phyloP scores from a whole-genome alignment of 163 green algal species.

The Prototheca wickerhamii region DNA sequence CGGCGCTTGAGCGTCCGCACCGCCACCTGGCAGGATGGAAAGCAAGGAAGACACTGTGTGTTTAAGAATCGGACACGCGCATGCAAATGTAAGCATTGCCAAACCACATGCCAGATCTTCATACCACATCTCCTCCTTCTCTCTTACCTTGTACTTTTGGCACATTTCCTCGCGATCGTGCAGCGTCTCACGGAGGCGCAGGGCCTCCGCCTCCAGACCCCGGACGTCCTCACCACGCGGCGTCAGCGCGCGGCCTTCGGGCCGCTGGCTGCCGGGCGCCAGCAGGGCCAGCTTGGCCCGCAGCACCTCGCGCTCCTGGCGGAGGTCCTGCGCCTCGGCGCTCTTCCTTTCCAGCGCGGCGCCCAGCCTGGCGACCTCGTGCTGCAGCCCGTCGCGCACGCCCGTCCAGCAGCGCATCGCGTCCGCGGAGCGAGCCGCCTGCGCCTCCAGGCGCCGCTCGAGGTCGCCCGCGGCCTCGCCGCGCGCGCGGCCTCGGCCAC shows the following conservation, averaged over 20 bases:
- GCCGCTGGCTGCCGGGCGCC: neutral
- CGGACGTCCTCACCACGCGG: neutral
- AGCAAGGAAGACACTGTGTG: neutral
- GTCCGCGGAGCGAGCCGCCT: neutral
- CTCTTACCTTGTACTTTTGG: neutral
- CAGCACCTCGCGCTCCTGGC: neutral
- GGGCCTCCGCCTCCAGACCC: neutral
- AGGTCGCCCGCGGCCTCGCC: neutral
- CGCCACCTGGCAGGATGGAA: neutral
- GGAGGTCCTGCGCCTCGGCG: neutral
- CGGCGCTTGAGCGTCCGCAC: neutral
- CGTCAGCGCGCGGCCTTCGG: no score
- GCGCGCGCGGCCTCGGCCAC: neutral
- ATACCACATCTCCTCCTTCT: neutral
- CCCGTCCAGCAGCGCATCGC: constrained; percentile 1
- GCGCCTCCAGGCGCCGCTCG: neutral
- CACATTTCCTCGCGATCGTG: neutral
- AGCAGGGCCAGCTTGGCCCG: neutral
- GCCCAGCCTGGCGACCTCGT: neutral
- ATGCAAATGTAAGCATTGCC: no score
- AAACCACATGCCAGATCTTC: no score
- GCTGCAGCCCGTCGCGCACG: neutral
- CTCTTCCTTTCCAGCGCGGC: neutral
- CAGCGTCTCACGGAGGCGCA: neutral
- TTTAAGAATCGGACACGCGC: no score